Evolutionary conservation across 2,329 filamentous ascomycete genomes (phyloP).

Genomic region (Fusarium scirpi): DNA sequence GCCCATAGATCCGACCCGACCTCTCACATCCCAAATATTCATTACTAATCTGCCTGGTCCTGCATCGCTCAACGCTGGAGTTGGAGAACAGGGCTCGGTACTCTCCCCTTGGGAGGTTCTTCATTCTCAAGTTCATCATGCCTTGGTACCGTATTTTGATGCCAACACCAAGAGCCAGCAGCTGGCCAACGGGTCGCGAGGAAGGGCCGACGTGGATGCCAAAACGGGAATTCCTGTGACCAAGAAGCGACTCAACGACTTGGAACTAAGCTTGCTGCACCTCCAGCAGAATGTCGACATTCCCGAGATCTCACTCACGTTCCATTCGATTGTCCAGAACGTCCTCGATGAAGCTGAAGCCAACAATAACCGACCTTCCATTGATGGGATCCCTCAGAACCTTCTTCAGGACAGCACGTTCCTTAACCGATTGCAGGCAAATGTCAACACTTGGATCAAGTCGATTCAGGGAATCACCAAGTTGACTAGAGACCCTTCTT

Average conservation of each 20-base stretch:
- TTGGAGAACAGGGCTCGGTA: constrained; percentile 76
- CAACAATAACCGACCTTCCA: constrained; percentile 74
- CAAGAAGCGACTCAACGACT: constrained; percentile 94
- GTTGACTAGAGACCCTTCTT: constrained; percentile 84
- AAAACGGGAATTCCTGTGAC: constrained; percentile 97
- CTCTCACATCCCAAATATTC: constrained; percentile 89
- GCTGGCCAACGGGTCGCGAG: constrained; percentile 72
- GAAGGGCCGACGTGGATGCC: constrained; percentile 85
- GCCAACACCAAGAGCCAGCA: constrained; percentile 90
- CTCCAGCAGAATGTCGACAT: constrained; percentile 99
- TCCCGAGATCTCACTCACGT: constrained; percentile 86
- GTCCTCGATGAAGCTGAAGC: constrained; percentile 82
- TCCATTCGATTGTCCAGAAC: constrained; percentile 88
- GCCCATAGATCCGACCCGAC: constrained; percentile 85
- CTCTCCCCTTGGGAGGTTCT: constrained; percentile 91
- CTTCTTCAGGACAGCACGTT: constrained; percentile 91
- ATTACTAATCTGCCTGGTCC: constrained; percentile 92
- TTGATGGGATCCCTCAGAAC: constrained; percentile 80
- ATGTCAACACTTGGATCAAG: constrained; percentile 98
- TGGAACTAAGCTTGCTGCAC: constrained; percentile 90
- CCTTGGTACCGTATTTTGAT: constrained; percentile 95
- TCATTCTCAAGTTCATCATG: constrained; percentile 91
- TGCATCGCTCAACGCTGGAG: constrained; percentile 74
- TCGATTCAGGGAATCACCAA: constrained; percentile 97
- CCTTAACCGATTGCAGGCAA: constrained; percentile 91